These are phyloP conservation scores for Plasmodium falciparum DNA, from an alignment of 169 alveolate genomes.

Conservation along the genomic window DNA sequence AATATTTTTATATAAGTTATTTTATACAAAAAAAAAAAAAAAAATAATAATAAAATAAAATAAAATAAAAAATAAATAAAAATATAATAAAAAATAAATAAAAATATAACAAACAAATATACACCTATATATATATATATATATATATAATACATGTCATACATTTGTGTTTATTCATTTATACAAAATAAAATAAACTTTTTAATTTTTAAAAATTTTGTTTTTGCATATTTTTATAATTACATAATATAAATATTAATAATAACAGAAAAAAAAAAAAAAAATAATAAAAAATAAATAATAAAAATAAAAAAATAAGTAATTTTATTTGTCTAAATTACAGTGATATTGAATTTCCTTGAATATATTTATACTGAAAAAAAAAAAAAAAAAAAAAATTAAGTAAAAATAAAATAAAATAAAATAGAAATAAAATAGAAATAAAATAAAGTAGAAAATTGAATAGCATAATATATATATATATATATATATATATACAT, in stretches of 20 bases:
- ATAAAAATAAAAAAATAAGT: neutral
- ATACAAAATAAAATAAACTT: neutral
- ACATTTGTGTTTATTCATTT: neutral
- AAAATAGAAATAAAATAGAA: neutral
- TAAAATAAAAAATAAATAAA: neutral
- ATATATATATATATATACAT: neutral
- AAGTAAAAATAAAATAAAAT: neutral
- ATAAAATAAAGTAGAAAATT: neutral
- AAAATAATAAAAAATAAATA: neutral
- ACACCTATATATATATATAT: neutral
- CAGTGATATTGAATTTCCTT: conserved; percentile 72
- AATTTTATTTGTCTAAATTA: conserved; percentile 35
- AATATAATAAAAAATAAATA: neutral
- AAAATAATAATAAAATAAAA: neutral
- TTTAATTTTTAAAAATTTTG: conserved; percentile 4
- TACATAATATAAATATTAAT: neutral
- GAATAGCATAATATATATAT: conserved; percentile 5
- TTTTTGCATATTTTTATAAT: neutral
- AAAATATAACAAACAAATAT: neutral
- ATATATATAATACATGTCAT: neutral
- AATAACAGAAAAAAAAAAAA: neutral
- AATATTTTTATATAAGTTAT: no score
- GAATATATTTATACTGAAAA: conserved; percentile 58
- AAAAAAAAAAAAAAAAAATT: neutral
- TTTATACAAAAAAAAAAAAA: neutral